Base-by-base conservation (phyloP, 1,284 basidiomycete genomes). In the Moesziomyces antarcticus region DNA sequence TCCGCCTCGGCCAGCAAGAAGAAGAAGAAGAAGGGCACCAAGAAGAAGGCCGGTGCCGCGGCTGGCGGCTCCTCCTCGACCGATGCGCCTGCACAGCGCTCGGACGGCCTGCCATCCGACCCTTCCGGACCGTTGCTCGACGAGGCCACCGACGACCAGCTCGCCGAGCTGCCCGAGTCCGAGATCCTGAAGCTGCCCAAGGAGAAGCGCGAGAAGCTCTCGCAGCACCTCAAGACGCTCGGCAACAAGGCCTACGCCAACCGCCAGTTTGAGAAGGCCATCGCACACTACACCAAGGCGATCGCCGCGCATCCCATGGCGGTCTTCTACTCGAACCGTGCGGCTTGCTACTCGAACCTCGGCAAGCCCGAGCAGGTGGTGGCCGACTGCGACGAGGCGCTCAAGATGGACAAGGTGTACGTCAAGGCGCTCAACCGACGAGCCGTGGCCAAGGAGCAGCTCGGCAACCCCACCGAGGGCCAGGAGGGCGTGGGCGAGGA, bases 311-410 rank as follows among this genome's bases (percentile, higher is more conserved):
- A 90, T 61, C 90, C 92, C 27, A 93, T 97, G 83, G 91, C 96
- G 33, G 94, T 98, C 50, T 99, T 93, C 87, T 98, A 91, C 88
- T 93, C 92, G 84, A 99, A 99, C 86, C 91, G 97, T 62, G 96
- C 96, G 46, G 97, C 97, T 65, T 97, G 95, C 85, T 97, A 95
- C 86, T 90, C 95, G 85, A 95, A 97, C 87, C 90, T 95, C 87
- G 87, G 88, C 25, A 88, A 94, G 80, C 88, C 91, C 82, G 91
- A 94, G 33, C 88, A 89, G 42, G 94, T 94, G 71, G 89, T 99
- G n/a, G 87, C 88, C 53, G 96, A 99, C 86, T 98, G 96, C 84
- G 90, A 95, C 80, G 88, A 89, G 53, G 96, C 97, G 0, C 89
- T 99, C 52, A 89, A 89, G 63, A 88, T 97, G 55, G 94, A 99